Evolutionary conservation across 805 yeast species (phyloP).

Genomic region (Saturnispora galanensis): DNA sequence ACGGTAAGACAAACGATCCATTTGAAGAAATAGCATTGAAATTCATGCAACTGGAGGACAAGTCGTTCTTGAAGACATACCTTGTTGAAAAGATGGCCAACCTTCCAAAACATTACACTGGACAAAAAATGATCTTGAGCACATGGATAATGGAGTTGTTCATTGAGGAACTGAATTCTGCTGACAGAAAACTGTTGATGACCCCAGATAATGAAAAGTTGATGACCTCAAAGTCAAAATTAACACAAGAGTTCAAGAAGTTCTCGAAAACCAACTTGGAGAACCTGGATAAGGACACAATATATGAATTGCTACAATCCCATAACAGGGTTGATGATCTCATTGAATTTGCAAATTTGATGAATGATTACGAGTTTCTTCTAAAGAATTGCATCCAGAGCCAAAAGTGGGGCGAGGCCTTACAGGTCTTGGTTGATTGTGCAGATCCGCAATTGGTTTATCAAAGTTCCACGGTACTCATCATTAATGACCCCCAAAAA

Average conservation of each 20-base stretch:
- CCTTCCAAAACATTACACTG: constrained; percentile 23
- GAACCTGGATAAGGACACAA: constrained; percentile 52
- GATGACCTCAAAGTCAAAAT: neutral
- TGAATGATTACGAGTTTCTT: constrained; percentile 61
- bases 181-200: constrained; percentile 27
- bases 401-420: constrained; percentile 66
- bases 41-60: constrained; percentile 35
- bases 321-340: constrained; percentile 59
- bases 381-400: constrained; percentile 57
- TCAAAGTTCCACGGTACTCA: constrained; percentile 55
- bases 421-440: constrained; percentile 44
- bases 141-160: constrained; percentile 59
- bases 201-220: neutral
- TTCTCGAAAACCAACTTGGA: constrained; percentile 43
- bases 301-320: constrained; percentile 60
- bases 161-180: constrained; percentile 35
- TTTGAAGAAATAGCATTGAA: constrained; percentile 60
- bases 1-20: constrained; percentile 55
- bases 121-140: constrained; percentile 45
- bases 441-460: constrained; percentile 44
- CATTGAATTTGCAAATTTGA: constrained; percentile 54
- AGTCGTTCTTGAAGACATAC: constrained; percentile 38
- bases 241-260: constrained; percentile 28
- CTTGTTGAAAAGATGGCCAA: constrained; percentile 32
- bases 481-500: constrained; percentile 55